Percentiles rank a stretch among this genome's conserved stretches.
Evolutionary conservation across 2,329 filamentous ascomycete genomes (phyloP).

Genomic region (Stemphylium lycopersici): DNA sequence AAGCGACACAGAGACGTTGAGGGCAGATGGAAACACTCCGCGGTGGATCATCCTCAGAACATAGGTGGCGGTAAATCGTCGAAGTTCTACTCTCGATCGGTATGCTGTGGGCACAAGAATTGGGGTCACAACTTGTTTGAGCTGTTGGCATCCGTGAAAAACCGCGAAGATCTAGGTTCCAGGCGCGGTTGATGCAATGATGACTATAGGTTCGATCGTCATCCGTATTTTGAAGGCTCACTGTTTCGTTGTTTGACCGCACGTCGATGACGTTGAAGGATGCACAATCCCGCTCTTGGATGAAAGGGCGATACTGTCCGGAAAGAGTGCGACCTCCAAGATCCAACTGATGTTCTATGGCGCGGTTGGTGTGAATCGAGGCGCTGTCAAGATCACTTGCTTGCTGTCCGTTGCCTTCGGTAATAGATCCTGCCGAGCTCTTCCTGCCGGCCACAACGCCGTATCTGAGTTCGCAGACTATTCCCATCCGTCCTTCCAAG

Average conservation of each 20-base stretch:
- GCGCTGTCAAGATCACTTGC: conserved; percentile 14
- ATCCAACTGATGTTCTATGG: not conserved
- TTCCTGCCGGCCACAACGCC: conserved; percentile 4
- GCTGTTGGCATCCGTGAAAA: not conserved
- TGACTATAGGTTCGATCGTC: conserved; percentile 26
- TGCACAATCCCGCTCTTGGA: conserved; percentile 5
- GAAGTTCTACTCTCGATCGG: conserved; percentile 24
- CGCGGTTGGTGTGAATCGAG: conserved; percentile 17
- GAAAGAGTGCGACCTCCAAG: no score
- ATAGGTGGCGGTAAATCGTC: conserved; percentile 60
- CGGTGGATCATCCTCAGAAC: conserved; percentile 66
- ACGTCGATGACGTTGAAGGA: conserved; percentile 37
- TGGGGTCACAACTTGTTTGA: not conserved
- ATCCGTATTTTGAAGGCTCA: conserved; percentile 30
- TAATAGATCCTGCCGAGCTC: conserved; percentile 13
- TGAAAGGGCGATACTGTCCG: conserved; percentile 1
- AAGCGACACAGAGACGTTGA: conserved; percentile 68
- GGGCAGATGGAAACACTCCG: conserved; percentile 70
- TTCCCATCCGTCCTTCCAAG: conserved; percentile 64
- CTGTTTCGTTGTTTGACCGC: conserved; percentile 27
- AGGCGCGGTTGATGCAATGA: conserved; percentile 39
- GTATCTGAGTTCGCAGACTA: conserved; percentile 60
- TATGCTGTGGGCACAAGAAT: conserved; percentile 18
- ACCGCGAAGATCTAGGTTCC: conserved; percentile 36
- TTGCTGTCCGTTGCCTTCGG: conserved; percentile 15